phyloP scores from a whole-genome alignment of 495 filamentous ascomycete species.

The Mytilinidion resinicola region DNA sequence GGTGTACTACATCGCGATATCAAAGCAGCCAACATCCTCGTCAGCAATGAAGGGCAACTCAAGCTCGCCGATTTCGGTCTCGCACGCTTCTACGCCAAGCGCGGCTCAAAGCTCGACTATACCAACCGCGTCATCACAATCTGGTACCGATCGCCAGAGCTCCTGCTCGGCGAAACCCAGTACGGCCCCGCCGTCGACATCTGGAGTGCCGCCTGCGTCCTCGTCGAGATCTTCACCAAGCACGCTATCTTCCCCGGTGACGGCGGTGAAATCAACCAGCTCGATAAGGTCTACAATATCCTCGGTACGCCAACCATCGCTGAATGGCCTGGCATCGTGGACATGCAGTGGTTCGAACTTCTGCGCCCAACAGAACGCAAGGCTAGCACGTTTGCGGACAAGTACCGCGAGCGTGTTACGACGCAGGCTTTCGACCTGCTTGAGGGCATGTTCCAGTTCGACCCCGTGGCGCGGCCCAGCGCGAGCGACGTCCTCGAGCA shows the following conservation, averaged over 20 bases:
- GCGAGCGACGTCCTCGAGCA: conserved; percentile 83
- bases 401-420: conserved; percentile 61
- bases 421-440: conserved; percentile 79
- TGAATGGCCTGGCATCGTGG: conserved; percentile 80
- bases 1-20: conserved; percentile 90
- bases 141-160: conserved; percentile 94
- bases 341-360: conserved; percentile 95
- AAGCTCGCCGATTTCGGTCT: conserved; percentile 97
- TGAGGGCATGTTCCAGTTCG: conserved; percentile 73
- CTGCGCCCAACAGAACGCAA: conserved; percentile 68
- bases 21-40: conserved; percentile 82
- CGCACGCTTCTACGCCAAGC: conserved; percentile 94
- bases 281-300: conserved; percentile 92
- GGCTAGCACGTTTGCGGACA: conserved; percentile 73
- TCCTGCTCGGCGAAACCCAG: conserved; percentile 86
- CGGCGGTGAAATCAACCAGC: conserved; percentile 86
- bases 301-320: conserved; percentile 78
- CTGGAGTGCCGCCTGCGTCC: conserved; percentile 95
- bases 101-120: conserved; percentile 77
- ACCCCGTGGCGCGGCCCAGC: conserved; percentile 76
- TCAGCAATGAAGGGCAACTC: conserved; percentile 77
- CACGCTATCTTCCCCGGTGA: conserved; percentile 95
- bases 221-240: conserved; percentile 93
- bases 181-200: conserved; percentile 95
- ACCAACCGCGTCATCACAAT: conserved; percentile 98